These are phyloP conservation scores for Botryotinia convoluta DNA, from an alignment of 2,329 filamentous ascomycete genomes.

Conservation along the genomic window DNA sequence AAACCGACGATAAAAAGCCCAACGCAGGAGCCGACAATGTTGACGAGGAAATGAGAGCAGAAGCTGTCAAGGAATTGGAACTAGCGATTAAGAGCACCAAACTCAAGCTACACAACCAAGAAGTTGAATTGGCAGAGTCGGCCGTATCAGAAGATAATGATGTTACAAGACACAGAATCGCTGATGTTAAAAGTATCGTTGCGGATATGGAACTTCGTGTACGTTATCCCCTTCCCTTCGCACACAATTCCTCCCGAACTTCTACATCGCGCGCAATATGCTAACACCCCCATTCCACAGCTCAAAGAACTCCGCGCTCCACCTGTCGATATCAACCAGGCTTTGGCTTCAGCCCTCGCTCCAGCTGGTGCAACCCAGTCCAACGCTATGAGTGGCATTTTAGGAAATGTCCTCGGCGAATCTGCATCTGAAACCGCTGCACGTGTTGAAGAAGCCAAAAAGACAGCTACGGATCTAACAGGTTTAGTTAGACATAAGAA, in stretches of 20 bases:
- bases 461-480: slow-evolving; percentile 62
- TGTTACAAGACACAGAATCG: slow-evolving; percentile 58
- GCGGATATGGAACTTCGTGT: slow-evolving; percentile 62
- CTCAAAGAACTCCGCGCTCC: slow-evolving; percentile 67
- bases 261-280: not conserved
- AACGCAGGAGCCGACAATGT: slow-evolving; percentile 44
- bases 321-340: slow-evolving; percentile 56
- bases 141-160: slow-evolving; percentile 67
- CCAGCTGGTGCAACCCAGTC: slow-evolving; percentile 27
- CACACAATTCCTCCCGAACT: not conserved
- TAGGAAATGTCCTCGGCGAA: slow-evolving; percentile 63
- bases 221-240: not conserved
- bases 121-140: slow-evolving; percentile 61
- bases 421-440: slow-evolving; percentile 59
- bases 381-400: slow-evolving; percentile 53
- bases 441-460: slow-evolving; percentile 64
- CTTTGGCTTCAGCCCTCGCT: slow-evolving; percentile 47
- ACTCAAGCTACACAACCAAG: slow-evolving; percentile 67
- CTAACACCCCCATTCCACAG: slow-evolving; percentile 40
- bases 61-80: slow-evolving; percentile 69
- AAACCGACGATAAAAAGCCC: slow-evolving; percentile 49
- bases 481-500: slow-evolving; percentile 71
- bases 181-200: slow-evolving; percentile 74
- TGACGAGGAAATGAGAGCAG: slow-evolving; percentile 67
- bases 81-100: slow-evolving; percentile 71